phyloP scores from a whole-genome alignment of 2,329 filamentous ascomycete genomes.

The Decorospora gaudefroyi region DNA sequence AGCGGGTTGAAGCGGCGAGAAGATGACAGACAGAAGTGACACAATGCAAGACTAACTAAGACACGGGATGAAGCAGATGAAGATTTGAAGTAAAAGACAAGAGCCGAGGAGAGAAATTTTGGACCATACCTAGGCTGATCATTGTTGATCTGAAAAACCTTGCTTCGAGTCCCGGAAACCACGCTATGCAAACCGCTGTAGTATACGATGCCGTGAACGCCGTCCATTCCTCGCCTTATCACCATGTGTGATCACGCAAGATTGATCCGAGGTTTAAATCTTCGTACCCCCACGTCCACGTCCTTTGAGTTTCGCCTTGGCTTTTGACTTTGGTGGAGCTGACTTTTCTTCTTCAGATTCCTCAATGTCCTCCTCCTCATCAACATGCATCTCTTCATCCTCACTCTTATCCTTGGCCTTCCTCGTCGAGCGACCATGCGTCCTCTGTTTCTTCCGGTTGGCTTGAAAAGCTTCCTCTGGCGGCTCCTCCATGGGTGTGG shows the following conservation, averaged over 20 bases:
- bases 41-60: neutral
- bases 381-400: slow-evolving; percentile 28
- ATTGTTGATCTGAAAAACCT: neutral
- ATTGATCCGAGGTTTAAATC: slow-evolving; percentile 3
- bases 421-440: slow-evolving; percentile 21
- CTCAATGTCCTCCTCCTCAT: slow-evolving; percentile 37
- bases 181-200: slow-evolving; percentile 18
- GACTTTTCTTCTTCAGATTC: slow-evolving; percentile 32
- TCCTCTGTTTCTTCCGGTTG: slow-evolving; percentile 39
- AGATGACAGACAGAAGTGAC: neutral
- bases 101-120: neutral
- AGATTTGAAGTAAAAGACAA: neutral
- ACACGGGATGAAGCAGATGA: neutral
- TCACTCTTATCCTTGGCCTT: slow-evolving; percentile 27
- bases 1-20: neutral
- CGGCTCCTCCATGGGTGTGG: slow-evolving; percentile 56
- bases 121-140: neutral
- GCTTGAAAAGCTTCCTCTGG: slow-evolving; percentile 65
- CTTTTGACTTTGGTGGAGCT: slow-evolving; percentile 24
- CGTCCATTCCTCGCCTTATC: neutral
- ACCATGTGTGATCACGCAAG: neutral
- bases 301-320: slow-evolving; percentile 22
- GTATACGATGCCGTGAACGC: slow-evolving; percentile 9
- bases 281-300: slow-evolving; percentile 23
- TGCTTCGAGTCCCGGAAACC: slow-evolving; percentile 12